A percentile compares a stretch with the other conserved stretches of the same genome.
Conservation (phyloP, 1,139 yeast species). For the Saccharomyces hybrid region DNA sequence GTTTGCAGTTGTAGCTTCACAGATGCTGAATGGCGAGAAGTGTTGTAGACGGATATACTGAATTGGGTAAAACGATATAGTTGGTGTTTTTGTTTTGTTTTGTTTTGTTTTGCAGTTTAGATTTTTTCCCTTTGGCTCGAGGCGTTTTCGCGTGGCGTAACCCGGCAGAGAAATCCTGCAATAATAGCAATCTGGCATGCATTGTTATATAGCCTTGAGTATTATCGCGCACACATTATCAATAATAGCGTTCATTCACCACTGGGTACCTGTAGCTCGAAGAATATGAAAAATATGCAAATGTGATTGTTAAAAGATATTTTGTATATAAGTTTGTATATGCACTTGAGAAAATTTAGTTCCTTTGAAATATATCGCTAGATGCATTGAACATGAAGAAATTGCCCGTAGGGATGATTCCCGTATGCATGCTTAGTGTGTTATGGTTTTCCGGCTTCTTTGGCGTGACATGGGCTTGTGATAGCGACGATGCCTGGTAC, state of each 20-base stretch:
- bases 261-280: not conserved
- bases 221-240: not conserved
- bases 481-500: not conserved
- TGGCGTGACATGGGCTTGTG: not conserved
- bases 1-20: not conserved
- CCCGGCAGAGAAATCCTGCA: not conserved
- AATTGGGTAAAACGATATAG: not conserved
- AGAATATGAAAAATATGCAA: not conserved
- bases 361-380: not conserved
- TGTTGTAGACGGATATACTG: not conserved
- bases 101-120: not conserved
- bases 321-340: not conserved
- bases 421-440: not conserved
- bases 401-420: not conserved
- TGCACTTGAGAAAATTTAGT: not conserved
- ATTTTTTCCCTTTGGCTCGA: not conserved
- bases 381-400: not conserved
- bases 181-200: not conserved
- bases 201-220: not conserved
- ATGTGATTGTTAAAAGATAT: not conserved
- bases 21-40: not conserved
- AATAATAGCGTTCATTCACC: not conserved
- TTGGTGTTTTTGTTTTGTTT: not conserved
- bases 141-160: not conserved
- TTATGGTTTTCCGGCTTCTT: not conserved